Conservation (phyloP, 805 yeast genomes). For the Candida arabinofermentans region DNA sequence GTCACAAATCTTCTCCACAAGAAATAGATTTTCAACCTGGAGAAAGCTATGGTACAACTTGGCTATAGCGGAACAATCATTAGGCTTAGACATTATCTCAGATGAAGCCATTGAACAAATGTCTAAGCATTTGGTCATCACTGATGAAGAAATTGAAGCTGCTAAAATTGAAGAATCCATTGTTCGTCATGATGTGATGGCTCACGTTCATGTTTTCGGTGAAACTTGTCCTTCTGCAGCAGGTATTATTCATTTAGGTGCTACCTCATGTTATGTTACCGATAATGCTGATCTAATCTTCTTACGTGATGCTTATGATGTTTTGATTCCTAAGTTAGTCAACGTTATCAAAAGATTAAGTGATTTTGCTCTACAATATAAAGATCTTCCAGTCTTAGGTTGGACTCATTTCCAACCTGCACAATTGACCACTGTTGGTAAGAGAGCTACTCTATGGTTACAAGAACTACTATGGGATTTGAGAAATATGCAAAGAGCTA, state of each 20-base stretch:
- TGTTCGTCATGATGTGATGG: slow-evolving; percentile 99
- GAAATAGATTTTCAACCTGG: slow-evolving; percentile 97
- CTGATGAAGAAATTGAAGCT: slow-evolving; percentile 87
- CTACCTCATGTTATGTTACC: slow-evolving; percentile 96
- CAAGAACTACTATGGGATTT: slow-evolving; percentile 98
- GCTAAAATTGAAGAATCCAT: slow-evolving; percentile 94
- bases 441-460: slow-evolving; percentile 95
- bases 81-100: slow-evolving; percentile 79
- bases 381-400: slow-evolving; percentile 94
- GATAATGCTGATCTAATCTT: slow-evolving; percentile 98
- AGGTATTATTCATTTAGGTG: slow-evolving; percentile 97
- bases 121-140: slow-evolving; percentile 69
- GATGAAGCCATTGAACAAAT: slow-evolving; percentile 91
- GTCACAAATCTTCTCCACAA: slow-evolving; percentile 86
- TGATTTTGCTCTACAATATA: slow-evolving; percentile 84
- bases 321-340: slow-evolving; percentile 90
- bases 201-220: slow-evolving; percentile 96
- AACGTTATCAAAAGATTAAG: slow-evolving; percentile 90
- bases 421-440: slow-evolving; percentile 97
- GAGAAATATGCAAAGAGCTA: slow-evolving; percentile 91
- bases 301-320: slow-evolving; percentile 91
- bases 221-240: slow-evolving; percentile 92
- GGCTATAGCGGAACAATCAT: slow-evolving; percentile 92
- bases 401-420: slow-evolving; percentile 99
- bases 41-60: slow-evolving; percentile 94